Evolutionary conservation across 2,329 filamentous ascomycete genomes (phyloP).

Genomic region (Fusarium phyllophilum): DNA sequence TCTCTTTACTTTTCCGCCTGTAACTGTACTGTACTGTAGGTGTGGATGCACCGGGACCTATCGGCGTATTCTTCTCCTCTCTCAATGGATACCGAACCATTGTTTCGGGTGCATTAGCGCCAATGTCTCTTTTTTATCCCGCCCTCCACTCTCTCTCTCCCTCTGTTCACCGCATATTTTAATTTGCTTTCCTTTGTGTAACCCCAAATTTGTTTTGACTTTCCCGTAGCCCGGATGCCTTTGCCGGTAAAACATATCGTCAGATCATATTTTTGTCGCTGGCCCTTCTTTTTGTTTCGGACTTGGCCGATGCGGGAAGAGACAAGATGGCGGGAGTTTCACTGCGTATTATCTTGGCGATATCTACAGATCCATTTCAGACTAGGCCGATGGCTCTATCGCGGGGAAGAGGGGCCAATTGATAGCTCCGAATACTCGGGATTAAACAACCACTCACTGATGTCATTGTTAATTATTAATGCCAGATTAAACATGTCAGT

Average conservation of each 20-base stretch:
- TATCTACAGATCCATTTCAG: neutral
- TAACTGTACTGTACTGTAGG: neutral
- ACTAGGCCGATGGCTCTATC: neutral
- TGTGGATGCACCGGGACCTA: neutral
- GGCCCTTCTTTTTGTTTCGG: conserved; percentile 1
- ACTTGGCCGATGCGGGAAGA: conserved; percentile 18
- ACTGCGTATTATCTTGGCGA: neutral
- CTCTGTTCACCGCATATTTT: conserved; percentile 15
- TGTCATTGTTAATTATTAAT: neutral
- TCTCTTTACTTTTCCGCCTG: neutral
- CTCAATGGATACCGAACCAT: conserved; percentile 27
- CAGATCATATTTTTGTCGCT: neutral
- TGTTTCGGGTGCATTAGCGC: conserved; percentile 38
- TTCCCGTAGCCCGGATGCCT: conserved; percentile 5
- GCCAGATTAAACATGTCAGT: neutral
- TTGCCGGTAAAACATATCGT: conserved; percentile 10
- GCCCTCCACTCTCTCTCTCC: neutral
- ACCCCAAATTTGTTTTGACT: neutral
- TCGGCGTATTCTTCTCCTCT: conserved; percentile 8
- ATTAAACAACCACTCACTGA: conserved; percentile 15
- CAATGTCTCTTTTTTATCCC: neutral
- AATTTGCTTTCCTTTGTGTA: neutral
- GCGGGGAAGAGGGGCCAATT: conserved; percentile 28
- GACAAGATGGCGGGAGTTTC: conserved; percentile 17
- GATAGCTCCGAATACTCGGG: conserved; percentile 17